Base-by-base conservation (phyloP, 2,329 filamentous ascomycete species). In the Pseudocercospora crystallina region DNA sequence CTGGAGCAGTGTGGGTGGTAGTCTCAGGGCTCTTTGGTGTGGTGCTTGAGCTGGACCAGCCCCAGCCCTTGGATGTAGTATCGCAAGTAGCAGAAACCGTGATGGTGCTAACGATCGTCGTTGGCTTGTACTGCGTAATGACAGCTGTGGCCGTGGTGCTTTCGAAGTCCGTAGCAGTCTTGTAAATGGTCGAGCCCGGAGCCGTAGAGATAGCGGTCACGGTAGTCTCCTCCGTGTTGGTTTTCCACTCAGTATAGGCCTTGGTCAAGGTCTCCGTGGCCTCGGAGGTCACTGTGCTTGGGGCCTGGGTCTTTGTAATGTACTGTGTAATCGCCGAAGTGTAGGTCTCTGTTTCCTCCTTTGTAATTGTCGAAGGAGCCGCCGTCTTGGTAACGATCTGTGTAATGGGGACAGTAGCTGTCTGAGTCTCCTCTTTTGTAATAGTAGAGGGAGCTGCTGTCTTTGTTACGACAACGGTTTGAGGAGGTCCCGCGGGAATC, bases 51-150 rank as follows among this genome's bases (percentile, higher is more conserved):
- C 20, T 26, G 20, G 39, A 32, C 39, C 39, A 42, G n/a, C 20
- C 17, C 26, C 32, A 30, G 15, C 39, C 39, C 20, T 26, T 26
- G 26, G 26, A 42, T 8, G 39, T 31, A 15, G 5, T 43, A 11
- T 30, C 33, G 31, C 41, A 43, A 9, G 29, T 17, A 3, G 29
- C 41, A 15, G 41, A 43, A 17, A 43, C 41, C 10, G 41, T 43
- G 41, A 43, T 33, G 7, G 41, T 43, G 14, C 30, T 34, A 5
- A 43, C n/a, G 20, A 50, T 11, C 8, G 40, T 44, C 9, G 41
- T 44, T 10, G 41, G 47, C 35, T 44, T 44, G 40, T 50, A 50
- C 15, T 36, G 34, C 12, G 47, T 50, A 3, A 36, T 37, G 2
- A 32, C 37, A 34, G 26, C 33, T 5, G 41, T 43, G 9, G 13